These are phyloP conservation scores for Ogataea corticis DNA, from an alignment of 805 yeast genomes.

Conservation along the genomic window DNA sequence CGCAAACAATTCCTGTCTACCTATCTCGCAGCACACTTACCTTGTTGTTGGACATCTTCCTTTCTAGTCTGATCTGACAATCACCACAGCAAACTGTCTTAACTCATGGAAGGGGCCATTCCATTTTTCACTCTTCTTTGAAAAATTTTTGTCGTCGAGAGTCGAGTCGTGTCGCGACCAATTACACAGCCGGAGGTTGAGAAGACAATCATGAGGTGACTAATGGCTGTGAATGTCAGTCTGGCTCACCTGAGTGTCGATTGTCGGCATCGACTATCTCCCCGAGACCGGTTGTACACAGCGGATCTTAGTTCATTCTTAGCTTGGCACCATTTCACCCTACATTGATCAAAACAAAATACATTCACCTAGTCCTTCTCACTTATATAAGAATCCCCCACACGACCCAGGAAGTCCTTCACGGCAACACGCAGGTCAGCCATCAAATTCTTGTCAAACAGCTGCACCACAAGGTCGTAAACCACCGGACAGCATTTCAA, in stretches of 20 bases:
- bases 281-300: too few species aligned
- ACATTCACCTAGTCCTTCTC: conserved; percentile 13
- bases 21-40: conserved; percentile 14
- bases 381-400: conserved; percentile 42
- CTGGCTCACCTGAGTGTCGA: too few species aligned
- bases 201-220: too few species aligned
- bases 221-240: too few species aligned
- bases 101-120: not conserved
- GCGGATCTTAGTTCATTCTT: not conserved
- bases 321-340: not conserved
- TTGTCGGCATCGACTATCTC: too few species aligned
- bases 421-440: conserved; percentile 63
- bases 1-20: too few species aligned
- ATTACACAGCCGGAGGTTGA: too few species aligned
- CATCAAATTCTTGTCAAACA: conserved; percentile 62
- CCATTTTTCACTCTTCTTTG: conserved; percentile 8
- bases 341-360: too few species aligned
- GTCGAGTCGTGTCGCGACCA: conserved; percentile 13
- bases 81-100: conserved; percentile 3
- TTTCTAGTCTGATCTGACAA: conserved; percentile 2
- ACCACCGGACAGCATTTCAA: conserved; percentile 54
- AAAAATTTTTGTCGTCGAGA: conserved; percentile 25
- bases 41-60: conserved; percentile 31
- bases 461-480: conserved; percentile 57
- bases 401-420: conserved; percentile 55